Percentiles rank a stretch among this genome's conserved stretches.
These are phyloP conservation scores for Ceraceosorus bombacis DNA, from an alignment of 1,284 basidiomycete species.

Conservation along the genomic window DNA sequence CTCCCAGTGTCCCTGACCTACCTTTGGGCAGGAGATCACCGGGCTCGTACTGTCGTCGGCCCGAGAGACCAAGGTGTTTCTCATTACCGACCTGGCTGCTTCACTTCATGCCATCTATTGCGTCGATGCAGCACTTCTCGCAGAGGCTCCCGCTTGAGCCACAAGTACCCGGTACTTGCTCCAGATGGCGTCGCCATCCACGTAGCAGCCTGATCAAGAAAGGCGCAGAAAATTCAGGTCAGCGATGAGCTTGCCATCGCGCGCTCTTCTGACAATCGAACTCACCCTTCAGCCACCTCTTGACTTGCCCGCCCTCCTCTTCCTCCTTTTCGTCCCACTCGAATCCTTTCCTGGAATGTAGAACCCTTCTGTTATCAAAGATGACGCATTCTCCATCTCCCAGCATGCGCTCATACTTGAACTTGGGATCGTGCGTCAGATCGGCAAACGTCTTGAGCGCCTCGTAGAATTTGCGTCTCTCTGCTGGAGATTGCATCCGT, in stretches of 20 bases:
- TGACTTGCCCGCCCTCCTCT: conserved; percentile 35
- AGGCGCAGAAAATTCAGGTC: neutral
- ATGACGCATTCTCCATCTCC: conserved; percentile 77
- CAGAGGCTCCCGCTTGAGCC: too few relatives aligned
- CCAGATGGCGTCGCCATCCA: conserved; percentile 69
- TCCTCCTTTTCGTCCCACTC: conserved; percentile 49
- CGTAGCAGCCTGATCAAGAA: conserved; percentile 59
- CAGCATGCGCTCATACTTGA: conserved; percentile 63
- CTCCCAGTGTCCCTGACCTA: too few relatives aligned
- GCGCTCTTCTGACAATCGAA: neutral
- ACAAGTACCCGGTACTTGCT: conserved; percentile 50
- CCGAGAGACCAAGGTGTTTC: too few relatives aligned
- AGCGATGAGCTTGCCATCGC: neutral
- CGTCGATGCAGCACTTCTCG: neutral
- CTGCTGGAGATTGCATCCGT: neutral
- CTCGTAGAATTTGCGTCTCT: conserved; percentile 26
- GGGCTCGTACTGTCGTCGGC: too few relatives aligned
- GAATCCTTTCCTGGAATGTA: conserved; percentile 82
- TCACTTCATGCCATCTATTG: neutral
- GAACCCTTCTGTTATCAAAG: conserved; percentile 86
- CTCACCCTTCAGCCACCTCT: conserved; percentile 59
- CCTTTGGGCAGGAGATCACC: too few relatives aligned
- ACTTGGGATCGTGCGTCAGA: conserved; percentile 57
- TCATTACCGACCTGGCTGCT: too few relatives aligned
- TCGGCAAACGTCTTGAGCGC: conserved; percentile 63